Evolutionary conservation across 1,284 basidiomycete genomes (phyloP).

Genomic region (Pseudozyma tsukubaensis): DNA sequence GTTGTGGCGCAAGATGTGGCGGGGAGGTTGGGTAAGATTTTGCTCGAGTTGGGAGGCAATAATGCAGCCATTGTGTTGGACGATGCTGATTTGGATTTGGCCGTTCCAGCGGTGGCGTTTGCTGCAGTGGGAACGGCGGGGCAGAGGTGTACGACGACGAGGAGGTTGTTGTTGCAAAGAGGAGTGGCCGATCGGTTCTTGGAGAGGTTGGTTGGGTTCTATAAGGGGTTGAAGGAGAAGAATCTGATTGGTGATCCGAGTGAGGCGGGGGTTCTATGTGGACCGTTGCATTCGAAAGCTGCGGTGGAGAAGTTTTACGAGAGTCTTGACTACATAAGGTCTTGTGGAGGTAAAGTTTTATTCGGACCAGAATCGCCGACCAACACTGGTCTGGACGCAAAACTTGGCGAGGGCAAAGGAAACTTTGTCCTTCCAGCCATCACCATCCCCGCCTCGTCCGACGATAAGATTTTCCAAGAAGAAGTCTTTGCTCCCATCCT

Average conservation of each 20-base stretch:
- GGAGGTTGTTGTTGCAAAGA: slow-evolving; percentile 87
- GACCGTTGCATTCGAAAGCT: slow-evolving; percentile 81
- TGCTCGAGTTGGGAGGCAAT: slow-evolving; percentile 94
- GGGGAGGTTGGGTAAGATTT: slow-evolving; percentile 82
- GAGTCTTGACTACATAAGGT: slow-evolving; percentile 77
- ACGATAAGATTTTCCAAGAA: slow-evolving; percentile 77
- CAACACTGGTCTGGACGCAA: slow-evolving; percentile 57
- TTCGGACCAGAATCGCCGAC: slow-evolving; percentile 76
- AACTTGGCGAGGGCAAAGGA: slow-evolving; percentile 71
- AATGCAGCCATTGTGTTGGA: slow-evolving; percentile 92
- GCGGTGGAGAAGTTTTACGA: slow-evolving; percentile 78
- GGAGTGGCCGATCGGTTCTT: slow-evolving; percentile 82
- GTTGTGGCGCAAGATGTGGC: slow-evolving; percentile 84
- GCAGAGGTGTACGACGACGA: slow-evolving; percentile 92
- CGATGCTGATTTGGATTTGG: slow-evolving; percentile 89
- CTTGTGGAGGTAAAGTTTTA: slow-evolving; percentile 80
- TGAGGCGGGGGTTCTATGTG: slow-evolving; percentile 78
- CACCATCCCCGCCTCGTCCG: slow-evolving; percentile 75
- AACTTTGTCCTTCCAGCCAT: slow-evolving; percentile 91
- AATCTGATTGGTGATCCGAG: slow-evolving; percentile 83
- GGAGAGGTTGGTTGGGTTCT: slow-evolving; percentile 78
- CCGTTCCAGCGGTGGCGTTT: slow-evolving; percentile 89
- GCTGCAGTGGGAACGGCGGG: slow-evolving; percentile 94
- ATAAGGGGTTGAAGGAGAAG: slow-evolving; percentile 72
- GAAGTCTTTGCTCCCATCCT: slow-evolving; percentile 89